Base-by-base conservation (phyloP, 148 eudicot genomes). In the Silene latifolia region DNA sequence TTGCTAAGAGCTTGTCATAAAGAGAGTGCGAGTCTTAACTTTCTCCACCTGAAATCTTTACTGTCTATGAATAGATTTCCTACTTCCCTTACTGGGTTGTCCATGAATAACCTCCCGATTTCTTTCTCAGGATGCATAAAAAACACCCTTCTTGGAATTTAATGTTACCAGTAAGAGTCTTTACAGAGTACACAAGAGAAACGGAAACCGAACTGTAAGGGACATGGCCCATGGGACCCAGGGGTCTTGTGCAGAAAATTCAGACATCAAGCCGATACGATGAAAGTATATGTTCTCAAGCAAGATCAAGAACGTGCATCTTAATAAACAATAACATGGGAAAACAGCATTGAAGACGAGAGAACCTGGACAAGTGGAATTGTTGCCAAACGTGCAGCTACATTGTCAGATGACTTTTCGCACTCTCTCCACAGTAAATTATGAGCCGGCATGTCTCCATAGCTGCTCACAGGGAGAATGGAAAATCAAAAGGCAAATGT, bases 381-480 rank as follows among this genome's bases (percentile, higher is more conserved):
- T 20, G 87, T 83, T 47, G 97, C 98, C 84, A 94, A 83, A 25
- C 97, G 91, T 25, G 95, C 98, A 79, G 93, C 89, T 72, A 94
- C 89, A 67, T 87, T 83, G 73, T 88, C 87, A 8, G 96, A 86
- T 66, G 98, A 83, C 84, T 94, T 94, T 84, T 91, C 88, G 72
- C 97, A 91, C 82, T 89, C 97, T 81, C 93, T 88, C 98, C 98
- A 94, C 12, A 94, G 89, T 66, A 94, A 71, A 83, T 90, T 88
- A 83, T 94, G 98, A 71, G 97, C 97, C 48, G 97, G 98, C 90
- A 94, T 89, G 84, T 91, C 98, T 48, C 98, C 98, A 61, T 94
- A 94, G 71, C 98, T 94, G 63, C 47, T 62, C 63, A 74, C 7
- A 80, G 21, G 27, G 46, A 62, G 29, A 29, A 54, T 59, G 11